phyloP scores from a whole-genome alignment of 495 filamentous ascomycete genomes.

The Penicillium samsonianum region DNA sequence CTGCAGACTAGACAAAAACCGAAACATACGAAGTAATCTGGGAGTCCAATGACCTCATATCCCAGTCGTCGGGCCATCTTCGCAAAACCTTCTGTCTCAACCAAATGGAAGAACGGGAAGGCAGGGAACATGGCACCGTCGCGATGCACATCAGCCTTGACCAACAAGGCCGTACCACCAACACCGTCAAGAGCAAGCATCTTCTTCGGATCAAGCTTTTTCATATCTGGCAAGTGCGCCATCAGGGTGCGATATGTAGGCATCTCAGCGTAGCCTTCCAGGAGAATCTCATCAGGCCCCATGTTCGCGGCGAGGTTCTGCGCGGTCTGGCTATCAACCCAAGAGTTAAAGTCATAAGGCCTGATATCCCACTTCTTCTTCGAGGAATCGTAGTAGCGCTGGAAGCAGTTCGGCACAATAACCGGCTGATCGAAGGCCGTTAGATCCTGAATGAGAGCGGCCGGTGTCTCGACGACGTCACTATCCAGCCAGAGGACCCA shows the following conservation, averaged over 20 bases:
- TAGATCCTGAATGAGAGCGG: slow-evolving; percentile 87
- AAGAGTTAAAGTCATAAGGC: slow-evolving; percentile 96
- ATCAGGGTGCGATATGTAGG: slow-evolving; percentile 89
- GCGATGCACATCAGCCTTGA: slow-evolving; percentile 95
- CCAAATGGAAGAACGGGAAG: slow-evolving; percentile 93
- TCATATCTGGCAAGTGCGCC: slow-evolving; percentile 72
- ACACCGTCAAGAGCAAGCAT: slow-evolving; percentile 86
- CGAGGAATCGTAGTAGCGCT: slow-evolving; percentile 76
- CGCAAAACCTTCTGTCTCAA: slow-evolving; percentile 97
- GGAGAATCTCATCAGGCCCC: slow-evolving; percentile 85
- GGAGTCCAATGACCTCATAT: slow-evolving; percentile 80
- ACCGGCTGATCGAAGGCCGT: slow-evolving; percentile 82
- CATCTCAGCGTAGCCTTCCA: slow-evolving; percentile 92
- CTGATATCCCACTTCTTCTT: slow-evolving; percentile 68
- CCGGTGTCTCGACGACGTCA: slow-evolving; percentile 88
- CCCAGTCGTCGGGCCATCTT: slow-evolving; percentile 92
- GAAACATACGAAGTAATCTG: slow-evolving; percentile 87
- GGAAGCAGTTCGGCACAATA: slow-evolving; percentile 94
- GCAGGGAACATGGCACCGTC: slow-evolving; percentile 99
- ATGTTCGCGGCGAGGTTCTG: slow-evolving; percentile 73
- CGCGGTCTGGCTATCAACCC: slow-evolving; percentile 83
- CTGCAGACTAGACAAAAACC: not conserved
- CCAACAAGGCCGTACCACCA: slow-evolving; percentile 88
- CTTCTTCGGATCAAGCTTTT: slow-evolving; percentile 54
- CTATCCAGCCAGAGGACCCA: slow-evolving; percentile 97